A percentile compares a stretch with the other conserved stretches of the same genome.
Conservation (phyloP, 257 asterid species). For the Scutellaria baicalensis region DNA sequence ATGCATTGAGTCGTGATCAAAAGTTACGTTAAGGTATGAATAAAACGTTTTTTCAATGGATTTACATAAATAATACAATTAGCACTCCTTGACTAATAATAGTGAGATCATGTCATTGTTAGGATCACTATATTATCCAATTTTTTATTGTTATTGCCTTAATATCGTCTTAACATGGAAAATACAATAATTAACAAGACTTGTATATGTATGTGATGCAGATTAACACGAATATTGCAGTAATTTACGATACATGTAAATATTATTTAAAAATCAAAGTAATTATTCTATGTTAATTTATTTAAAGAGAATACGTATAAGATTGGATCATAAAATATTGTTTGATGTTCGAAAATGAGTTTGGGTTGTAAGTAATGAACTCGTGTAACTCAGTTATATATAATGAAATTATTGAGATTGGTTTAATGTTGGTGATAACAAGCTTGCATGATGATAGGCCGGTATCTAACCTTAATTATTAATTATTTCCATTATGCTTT, state of each 20-base stretch:
- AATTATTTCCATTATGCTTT: slow-evolving; percentile 5
- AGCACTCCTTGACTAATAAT: slow-evolving; percentile 18
- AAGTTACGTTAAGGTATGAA: not conserved
- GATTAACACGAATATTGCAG: not conserved
- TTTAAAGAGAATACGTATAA: not conserved
- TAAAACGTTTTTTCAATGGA: not conserved
- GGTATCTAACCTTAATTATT: slow-evolving; percentile 37
- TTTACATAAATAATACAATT: not conserved
- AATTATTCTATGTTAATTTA: not conserved
- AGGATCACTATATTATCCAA: slow-evolving; percentile 26
- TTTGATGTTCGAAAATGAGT: too few relatives aligned
- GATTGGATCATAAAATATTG: too few relatives aligned
- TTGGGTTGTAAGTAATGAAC: too few relatives aligned
- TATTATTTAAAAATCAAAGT: not conserved
- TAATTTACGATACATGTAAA: not conserved
- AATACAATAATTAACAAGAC: not conserved
- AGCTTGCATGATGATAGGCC: slow-evolving; percentile 41
- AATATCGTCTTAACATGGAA: slow-evolving; percentile 18
- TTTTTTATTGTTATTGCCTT: not conserved
- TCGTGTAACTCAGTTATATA: too few relatives aligned
- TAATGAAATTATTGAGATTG: not conserved
- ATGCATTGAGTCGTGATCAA: not conserved
- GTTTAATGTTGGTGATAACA: slow-evolving; percentile 21
- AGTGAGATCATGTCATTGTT: slow-evolving; percentile 40
- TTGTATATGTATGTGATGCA: not conserved